These are phyloP conservation scores for Saturnispora diversa DNA, from an alignment of 805 yeast genomes.

Conservation along the genomic window DNA sequence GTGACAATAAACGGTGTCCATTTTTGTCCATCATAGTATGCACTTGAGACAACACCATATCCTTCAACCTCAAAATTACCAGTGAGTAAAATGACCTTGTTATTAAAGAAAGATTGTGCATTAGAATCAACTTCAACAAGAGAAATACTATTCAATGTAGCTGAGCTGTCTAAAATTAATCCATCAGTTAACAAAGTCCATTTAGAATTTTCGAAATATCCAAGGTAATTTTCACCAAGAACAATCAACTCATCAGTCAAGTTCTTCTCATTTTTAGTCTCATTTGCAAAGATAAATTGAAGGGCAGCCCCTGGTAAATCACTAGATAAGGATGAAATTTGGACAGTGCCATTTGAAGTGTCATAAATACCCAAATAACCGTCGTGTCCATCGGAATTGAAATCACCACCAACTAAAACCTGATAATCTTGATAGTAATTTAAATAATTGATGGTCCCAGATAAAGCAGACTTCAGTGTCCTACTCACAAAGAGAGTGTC, in stretches of 20 bases:
- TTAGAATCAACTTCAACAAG: conserved; percentile 23
- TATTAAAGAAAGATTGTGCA: conserved; percentile 34
- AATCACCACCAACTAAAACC: conserved; percentile 45
- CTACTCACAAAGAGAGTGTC: conserved; percentile 23
- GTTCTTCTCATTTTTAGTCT: conserved; percentile 36
- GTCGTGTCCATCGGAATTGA: conserved; percentile 30
- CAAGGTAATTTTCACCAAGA: conserved; percentile 34
- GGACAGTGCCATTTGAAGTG: conserved; percentile 32
- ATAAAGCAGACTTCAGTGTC: conserved; percentile 43
- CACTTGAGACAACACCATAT: conserved; percentile 54
- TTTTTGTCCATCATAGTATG: conserved; percentile 51
- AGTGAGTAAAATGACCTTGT: conserved; percentile 44
- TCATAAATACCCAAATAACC: conserved; percentile 47
- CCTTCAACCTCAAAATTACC: conserved; percentile 44
- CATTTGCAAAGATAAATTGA: conserved; percentile 18
- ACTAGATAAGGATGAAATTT: conserved; percentile 22
- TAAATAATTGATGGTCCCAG: conserved; percentile 50
- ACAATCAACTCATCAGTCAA: conserved; percentile 36
- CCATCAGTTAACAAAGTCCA: conserved; percentile 41
- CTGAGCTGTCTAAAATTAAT: conserved; percentile 26
- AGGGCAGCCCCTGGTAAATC: conserved; percentile 29
- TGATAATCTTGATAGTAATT: conserved; percentile 35
- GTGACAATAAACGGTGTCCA: conserved; percentile 65
- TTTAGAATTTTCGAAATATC: conserved; percentile 37
- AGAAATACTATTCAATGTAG: conserved; percentile 35